Evolutionary conservation across 2,329 filamentous ascomycete species (phyloP), one percentile per base, ranked within the genome.

Genomic region (Camillea tinctor): DNA sequence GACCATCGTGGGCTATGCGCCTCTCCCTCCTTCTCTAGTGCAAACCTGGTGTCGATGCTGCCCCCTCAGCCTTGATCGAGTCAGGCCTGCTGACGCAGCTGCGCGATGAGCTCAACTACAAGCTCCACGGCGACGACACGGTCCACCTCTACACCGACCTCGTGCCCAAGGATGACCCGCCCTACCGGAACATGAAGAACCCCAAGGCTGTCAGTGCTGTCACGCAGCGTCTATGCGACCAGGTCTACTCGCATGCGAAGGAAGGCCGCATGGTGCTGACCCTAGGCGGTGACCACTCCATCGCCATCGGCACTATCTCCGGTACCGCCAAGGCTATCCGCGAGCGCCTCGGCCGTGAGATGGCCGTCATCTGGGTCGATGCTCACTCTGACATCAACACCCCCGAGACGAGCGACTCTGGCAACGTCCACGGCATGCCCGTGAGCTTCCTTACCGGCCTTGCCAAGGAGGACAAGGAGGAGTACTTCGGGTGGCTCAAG

Each of bases 381-480:
- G 95, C 95, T 23, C 95, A 99, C 77, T 90, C 94, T 57, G 95
- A 99, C 76, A 97, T 99, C 81, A 99, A 99, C 80, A 93, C 91
- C 1, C 95, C 94, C 56, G 93, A 98, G 84, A 89, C 87, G 53
- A 94, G 90, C 66, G 90, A 84, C 50, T 95, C 90, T 67, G 95
- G 95, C 36, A 98, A 98, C 78, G 90, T 99, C 64, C 95, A 99
- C 79, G 95, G 95, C 69, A 99, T 99, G 95, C 95, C 95, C 2
- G 91, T 98, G 44, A 87, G 92, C 3, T 99, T 98, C 77, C 76
- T 97, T 67, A 93, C 93, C 0, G 92, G 95, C 0, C 80, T 99
- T 59, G 91, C 93, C 52, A 87, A 80, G 67, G 91, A 93, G 70
- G 85, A 91, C 53, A 81, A 85, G 58, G 84, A 89, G 63, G 90